Evolutionary conservation across 139 green algal species (phyloP).

Genomic region (Auxenochlorella protothecoides): DNA sequence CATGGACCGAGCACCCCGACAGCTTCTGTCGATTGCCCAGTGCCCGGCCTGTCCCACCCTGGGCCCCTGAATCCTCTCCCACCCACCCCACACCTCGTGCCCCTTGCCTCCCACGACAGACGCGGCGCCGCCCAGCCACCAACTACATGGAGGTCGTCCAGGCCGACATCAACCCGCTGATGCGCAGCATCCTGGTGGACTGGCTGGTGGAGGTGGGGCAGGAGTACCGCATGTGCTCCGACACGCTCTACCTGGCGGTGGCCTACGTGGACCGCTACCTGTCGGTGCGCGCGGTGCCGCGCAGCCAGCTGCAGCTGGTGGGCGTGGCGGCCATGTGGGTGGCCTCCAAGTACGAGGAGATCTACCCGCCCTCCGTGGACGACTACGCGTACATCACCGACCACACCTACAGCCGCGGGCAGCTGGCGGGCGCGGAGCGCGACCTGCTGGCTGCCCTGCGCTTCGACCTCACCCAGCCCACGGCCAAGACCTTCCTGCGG

Average conservation of each 20-base stretch:
- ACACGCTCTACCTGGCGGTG: conserved; percentile 86
- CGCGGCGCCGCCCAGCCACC: conserved; percentile 35
- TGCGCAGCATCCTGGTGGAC: conserved; percentile 92
- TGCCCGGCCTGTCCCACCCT: too few species aligned
- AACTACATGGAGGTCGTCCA: conserved; percentile 70
- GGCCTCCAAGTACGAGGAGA: conserved; percentile 96
- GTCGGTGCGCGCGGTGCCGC: conserved; percentile 34
- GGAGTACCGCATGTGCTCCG: conserved; percentile 86
- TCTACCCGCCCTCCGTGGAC: conserved; percentile 70
- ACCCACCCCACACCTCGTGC: too few species aligned
- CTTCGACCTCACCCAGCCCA: conserved; percentile 86
- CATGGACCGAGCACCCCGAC: not conserved
- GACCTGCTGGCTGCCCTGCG: conserved; percentile 65
- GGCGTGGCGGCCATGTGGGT: conserved; percentile 90
- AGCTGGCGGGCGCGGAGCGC: conserved; percentile 70
- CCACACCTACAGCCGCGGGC: conserved; percentile 85
- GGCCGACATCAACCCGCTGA: conserved; percentile 77
- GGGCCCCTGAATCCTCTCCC: too few species aligned
- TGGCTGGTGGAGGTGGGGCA: conserved; percentile 91
- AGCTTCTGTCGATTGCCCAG: not conserved
- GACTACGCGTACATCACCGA: conserved; percentile 98
- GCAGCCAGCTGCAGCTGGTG: conserved; percentile 61
- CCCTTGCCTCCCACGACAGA: too few species aligned
- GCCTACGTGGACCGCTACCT: conserved; percentile 87
- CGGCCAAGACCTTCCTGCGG: conserved; percentile 83